Percentiles rank a stretch among this genome's conserved stretches.
These are phyloP conservation scores for Fusarium albidum DNA, from an alignment of 2,329 filamentous ascomycete genomes.

Conservation along the genomic window DNA sequence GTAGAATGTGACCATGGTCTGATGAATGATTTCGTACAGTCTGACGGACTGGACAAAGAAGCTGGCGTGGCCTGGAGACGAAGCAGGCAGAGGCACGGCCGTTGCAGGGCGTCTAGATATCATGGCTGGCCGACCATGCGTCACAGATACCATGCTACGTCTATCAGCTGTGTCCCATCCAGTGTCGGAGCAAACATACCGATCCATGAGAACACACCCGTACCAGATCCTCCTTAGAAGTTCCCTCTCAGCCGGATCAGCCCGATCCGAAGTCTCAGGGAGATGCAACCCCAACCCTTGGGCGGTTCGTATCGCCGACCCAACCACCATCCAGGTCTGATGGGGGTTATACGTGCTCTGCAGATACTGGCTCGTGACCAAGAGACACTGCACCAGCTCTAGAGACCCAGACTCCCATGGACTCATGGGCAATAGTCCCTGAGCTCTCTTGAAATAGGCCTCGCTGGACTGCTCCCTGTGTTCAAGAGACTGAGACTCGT, in stretches of 20 bases:
- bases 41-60: slow-evolving; percentile 48
- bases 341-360: slow-evolving; percentile 57
- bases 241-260: slow-evolving; percentile 37
- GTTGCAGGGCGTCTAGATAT: slow-evolving; percentile 40
- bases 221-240: slow-evolving; percentile 46
- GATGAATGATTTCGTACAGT: slow-evolving; percentile 49
- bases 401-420: slow-evolving; percentile 53
- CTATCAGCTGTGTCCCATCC: not conserved
- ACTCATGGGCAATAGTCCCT: slow-evolving; percentile 51
- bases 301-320: slow-evolving; percentile 55
- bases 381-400: slow-evolving; percentile 54
- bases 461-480: slow-evolving; percentile 51
- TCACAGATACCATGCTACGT: slow-evolving; percentile 46
- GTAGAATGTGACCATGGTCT: slow-evolving; percentile 42
- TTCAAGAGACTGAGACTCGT: slow-evolving; percentile 50
- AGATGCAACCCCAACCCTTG: slow-evolving; percentile 56
- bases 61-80: slow-evolving; percentile 25
- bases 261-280: slow-evolving; percentile 45
- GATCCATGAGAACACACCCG: slow-evolving; percentile 49
- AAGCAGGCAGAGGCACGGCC: slow-evolving; percentile 40
- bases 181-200: slow-evolving; percentile 44
- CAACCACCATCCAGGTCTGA: slow-evolving; percentile 59
- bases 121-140: slow-evolving; percentile 48
- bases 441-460: slow-evolving; percentile 52
- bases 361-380: slow-evolving; percentile 57